Conservation (phyloP, 2,329 filamentous ascomycete genomes). For the Basipetospora chlamydospora region DNA sequence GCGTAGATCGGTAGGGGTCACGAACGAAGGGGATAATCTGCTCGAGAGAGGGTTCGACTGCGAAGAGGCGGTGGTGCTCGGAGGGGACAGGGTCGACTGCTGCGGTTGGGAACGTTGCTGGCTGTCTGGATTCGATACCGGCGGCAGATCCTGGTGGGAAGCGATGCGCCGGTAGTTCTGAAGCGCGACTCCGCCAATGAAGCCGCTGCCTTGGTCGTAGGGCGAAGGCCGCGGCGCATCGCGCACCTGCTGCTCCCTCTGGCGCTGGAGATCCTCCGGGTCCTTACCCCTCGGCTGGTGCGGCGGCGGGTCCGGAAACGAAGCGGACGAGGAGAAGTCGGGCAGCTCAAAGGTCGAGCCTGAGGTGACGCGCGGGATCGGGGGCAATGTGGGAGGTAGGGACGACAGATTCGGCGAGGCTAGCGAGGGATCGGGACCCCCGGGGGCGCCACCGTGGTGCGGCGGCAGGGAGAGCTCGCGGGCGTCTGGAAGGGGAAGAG, state of each 20-base stretch:
- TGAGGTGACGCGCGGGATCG: constrained; percentile 34
- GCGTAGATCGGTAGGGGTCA: constrained; percentile 34
- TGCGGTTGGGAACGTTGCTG: constrained; percentile 5
- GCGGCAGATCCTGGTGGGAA: not conserved
- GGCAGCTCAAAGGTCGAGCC: constrained; percentile 12
- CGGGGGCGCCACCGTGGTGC: too few relatives aligned
- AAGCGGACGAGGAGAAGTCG: constrained; percentile 8
- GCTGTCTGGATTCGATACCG: not conserved
- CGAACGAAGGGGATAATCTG: constrained; percentile 27
- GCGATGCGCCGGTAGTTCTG: constrained; percentile 29
- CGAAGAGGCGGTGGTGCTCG: not conserved
- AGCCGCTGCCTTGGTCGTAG: constrained; percentile 25
- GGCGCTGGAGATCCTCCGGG: too few relatives aligned
- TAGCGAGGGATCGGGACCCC: too few relatives aligned
- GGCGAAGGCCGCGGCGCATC: constrained; percentile 16
- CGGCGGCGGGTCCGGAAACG: constrained; percentile 1
- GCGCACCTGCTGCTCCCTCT: constrained; percentile 4
- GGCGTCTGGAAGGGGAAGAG: too few relatives aligned
- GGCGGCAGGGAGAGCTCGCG: constrained; percentile 27
- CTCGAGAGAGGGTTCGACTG: constrained; percentile 6
- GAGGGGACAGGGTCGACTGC: constrained; percentile 5
- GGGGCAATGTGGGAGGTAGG: constrained; percentile 33
- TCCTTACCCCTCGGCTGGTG: not conserved
- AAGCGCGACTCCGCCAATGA: constrained; percentile 41
- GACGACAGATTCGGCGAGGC: constrained; percentile 17